Evolutionary conservation across 345 rosid species (phyloP).

Genomic region (Eucalyptus paniculata): DNA sequence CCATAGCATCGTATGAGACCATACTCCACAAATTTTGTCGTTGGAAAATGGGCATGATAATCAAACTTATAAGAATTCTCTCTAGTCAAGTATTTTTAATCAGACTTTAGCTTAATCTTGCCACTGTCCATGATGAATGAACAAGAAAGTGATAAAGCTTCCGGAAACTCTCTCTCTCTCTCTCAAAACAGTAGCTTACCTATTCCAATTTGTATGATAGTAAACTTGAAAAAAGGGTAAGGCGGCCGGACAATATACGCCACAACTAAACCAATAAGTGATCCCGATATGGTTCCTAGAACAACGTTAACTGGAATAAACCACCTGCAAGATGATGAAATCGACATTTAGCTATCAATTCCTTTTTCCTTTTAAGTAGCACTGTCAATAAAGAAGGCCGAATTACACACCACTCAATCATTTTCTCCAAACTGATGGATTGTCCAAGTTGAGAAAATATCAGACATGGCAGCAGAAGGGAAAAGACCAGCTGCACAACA

Average conservation of each 20-base stretch:
- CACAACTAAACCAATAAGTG: conserved; percentile 59
- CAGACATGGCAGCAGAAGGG: conserved; percentile 95
- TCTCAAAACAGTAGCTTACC: conserved; percentile 31
- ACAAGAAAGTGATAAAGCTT: background rate
- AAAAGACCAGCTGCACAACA: conserved; percentile 69
- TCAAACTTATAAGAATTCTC: background rate
- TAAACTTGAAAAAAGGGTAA: conserved; percentile 90
- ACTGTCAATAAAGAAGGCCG: background rate
- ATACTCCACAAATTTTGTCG: background rate
- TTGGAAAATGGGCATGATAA: background rate
- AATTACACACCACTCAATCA: conserved; percentile 65
- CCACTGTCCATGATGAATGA: background rate
- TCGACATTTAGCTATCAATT: background rate
- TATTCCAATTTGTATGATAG: conserved; percentile 75
- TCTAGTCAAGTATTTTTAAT: background rate
- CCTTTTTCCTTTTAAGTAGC: background rate
- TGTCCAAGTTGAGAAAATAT: conserved; percentile 98
- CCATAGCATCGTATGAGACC: background rate
- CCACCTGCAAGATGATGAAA: conserved; percentile 56
- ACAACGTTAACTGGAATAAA: conserved; percentile 89
- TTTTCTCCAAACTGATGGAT: conserved; percentile 72
- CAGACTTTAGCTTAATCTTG: background rate
- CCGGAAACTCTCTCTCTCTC: background rate
- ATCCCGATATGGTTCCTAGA: conserved; percentile 62
- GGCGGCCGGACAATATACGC: conserved; percentile 75